Evolutionary conservation across 2,329 filamentous ascomycete species (phyloP).

Genomic region (Akanthomyces lecanii): DNA sequence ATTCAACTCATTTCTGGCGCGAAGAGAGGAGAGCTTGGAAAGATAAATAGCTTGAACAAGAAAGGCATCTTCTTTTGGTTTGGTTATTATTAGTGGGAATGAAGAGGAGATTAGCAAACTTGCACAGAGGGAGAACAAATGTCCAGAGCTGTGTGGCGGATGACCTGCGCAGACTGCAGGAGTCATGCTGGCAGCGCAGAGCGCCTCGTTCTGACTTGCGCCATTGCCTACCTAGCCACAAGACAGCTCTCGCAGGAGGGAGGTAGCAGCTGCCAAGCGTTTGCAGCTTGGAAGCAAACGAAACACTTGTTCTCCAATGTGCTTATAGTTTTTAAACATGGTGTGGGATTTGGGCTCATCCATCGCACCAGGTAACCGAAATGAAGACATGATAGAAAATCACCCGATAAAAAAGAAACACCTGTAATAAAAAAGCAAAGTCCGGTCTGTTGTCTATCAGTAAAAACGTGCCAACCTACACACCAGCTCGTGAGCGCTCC

Average conservation of each 20-base stretch:
- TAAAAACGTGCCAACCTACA: not conserved
- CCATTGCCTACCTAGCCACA: not conserved
- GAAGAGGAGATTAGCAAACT: not conserved
- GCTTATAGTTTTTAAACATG: too few species aligned
- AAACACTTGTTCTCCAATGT: not conserved
- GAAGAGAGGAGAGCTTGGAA: not conserved
- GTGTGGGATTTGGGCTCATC: too few species aligned
- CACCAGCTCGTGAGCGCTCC: not conserved
- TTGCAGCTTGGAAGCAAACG: not conserved
- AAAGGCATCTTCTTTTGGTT: not conserved
- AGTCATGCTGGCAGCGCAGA: slow-evolving; percentile 6
- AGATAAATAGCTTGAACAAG: too few species aligned
- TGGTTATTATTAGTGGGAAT: not conserved
- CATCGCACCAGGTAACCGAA: too few species aligned
- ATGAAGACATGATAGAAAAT: not conserved
- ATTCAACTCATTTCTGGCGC: not conserved
- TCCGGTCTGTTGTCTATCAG: not conserved
- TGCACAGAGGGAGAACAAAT: not conserved
- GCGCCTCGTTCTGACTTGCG: slow-evolving; percentile 1
- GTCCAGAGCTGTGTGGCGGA: not conserved
- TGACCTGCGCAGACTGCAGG: not conserved
- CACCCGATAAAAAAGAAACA: not conserved
- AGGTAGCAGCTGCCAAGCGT: not conserved
- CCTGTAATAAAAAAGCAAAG: not conserved
- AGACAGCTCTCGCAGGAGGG: not conserved